A percentile compares a stretch with the other conserved stretches of the same genome.
These are phyloP conservation scores for Pythium phragmitis DNA, from an alignment of 352 stramenopile species.

Conservation along the genomic window DNA sequence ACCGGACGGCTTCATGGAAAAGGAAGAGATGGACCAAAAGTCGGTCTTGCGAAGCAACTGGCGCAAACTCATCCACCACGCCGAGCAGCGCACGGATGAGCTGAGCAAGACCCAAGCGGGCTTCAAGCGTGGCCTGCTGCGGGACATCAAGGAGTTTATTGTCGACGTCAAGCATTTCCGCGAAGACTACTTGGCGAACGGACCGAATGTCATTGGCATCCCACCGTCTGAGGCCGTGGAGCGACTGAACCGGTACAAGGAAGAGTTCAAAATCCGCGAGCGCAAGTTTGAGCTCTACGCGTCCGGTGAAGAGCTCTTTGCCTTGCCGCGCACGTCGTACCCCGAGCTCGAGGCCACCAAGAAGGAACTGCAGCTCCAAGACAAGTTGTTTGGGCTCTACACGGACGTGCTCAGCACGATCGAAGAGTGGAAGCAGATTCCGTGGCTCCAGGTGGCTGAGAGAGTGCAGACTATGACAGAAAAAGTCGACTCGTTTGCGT, in stretches of 20 bases:
- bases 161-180: constrained; percentile 96
- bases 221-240: constrained; percentile 95
- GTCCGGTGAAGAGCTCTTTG: constrained; percentile 97
- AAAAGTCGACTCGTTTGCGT: constrained; percentile 95
- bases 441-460: constrained; percentile 93
- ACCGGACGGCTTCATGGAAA: constrained; percentile 97
- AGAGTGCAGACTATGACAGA: constrained; percentile 96
- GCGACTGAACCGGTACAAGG: constrained; percentile 96
- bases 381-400: constrained; percentile 96
- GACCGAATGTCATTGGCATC: constrained; percentile 97
- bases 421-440: constrained; percentile 96
- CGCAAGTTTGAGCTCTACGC: constrained; percentile 97
- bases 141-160: constrained; percentile 97
- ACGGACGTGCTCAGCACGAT: constrained; percentile 97
- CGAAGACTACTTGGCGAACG: constrained; percentile 96
- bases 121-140: constrained; percentile 95
- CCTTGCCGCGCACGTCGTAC: constrained; percentile 94
- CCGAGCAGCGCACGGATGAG: constrained; percentile 93
- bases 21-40: constrained; percentile 99
- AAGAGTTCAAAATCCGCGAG: constrained; percentile 97
- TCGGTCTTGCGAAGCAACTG: constrained; percentile 96
- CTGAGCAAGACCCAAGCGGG: constrained; percentile 94
- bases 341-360: constrained; percentile 96
- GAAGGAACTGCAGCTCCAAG: constrained; percentile 95
- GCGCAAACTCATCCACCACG: constrained; percentile 96